Evolutionary conservation across 2,329 filamentous ascomycete species (phyloP), one percentile per base, ranked within the genome.

Genomic region (Daldinia sp.): DNA sequence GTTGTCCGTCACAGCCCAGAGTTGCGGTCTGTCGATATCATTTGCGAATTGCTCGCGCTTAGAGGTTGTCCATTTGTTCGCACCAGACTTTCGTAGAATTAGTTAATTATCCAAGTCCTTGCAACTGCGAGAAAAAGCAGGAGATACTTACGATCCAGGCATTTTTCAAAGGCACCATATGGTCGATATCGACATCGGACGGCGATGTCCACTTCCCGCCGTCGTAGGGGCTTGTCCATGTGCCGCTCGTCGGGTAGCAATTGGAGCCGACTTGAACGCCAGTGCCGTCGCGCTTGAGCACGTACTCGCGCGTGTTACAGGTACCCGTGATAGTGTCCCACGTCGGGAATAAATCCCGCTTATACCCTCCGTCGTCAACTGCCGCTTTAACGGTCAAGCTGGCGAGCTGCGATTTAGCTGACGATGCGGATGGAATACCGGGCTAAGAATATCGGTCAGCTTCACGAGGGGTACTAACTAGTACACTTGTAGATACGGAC

Each of bases 141-240:
- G 2, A 6, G 28, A 33, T 4, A 80, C 84, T 75, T 72, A 89
- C 87, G 68, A 91, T 89, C 92, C 92, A 95, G 4, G 92, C 92
- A 75, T 94, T 93, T 77, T 90, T 90, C 68, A 97, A 79, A 0
- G 93, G 92, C 2, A 97, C 92, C 81, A 96, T 85, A 78, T 96
- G 93, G 78, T 96, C 93, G 67, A 96, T 95, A 73, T 95, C 92
- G 0, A 96, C 79, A 73, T 94, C 91, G 18, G 84, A 86, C 0
- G 92, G 87, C 0, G 83, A 82, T 0, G 88, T 90, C 90, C 91
- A 93, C 1, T 84, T 88, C 0, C 82, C 89, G 15, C 92, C 92
- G 75, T 95, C 93, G 77, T 92, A 96, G 0, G 91, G 90, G 39
- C 87, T 90, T 44, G 78, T 80, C 93, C 93, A 96, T 0, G 82